Conservation (phyloP, 352 stramenopile genomes). For the Thalassiosira allenii region DNA sequence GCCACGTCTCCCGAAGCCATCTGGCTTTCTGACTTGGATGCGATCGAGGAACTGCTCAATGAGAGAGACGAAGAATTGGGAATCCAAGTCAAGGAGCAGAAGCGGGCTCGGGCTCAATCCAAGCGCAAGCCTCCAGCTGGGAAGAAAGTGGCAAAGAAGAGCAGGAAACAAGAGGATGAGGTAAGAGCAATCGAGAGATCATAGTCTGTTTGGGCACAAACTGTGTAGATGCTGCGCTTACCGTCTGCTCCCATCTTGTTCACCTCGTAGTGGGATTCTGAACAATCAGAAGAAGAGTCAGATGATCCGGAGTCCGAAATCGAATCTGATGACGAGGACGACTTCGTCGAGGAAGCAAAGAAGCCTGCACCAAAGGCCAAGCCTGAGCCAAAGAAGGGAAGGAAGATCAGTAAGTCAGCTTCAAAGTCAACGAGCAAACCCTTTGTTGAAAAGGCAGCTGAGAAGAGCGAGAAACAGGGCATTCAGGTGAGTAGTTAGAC, state of each 20-base stretch:
- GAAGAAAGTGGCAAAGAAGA: conserved; percentile 65
- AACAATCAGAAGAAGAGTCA: conserved; percentile 5
- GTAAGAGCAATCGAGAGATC: conserved; percentile 5
- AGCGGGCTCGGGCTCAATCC: no score
- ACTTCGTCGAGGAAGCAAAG: conserved; percentile 17
- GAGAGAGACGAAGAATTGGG: conserved; percentile 75
- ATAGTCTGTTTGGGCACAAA: not conserved
- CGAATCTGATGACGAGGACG: conserved; percentile 18
- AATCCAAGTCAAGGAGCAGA: conserved; percentile 7
- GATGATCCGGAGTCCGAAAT: not conserved
- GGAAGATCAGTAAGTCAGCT: not conserved
- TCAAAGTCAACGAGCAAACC: not conserved
- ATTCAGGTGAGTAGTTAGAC: no score
- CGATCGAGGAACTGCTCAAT: conserved; percentile 85
- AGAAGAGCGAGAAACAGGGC: not conserved
- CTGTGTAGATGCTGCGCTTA: not conserved
- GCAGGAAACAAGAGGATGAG: conserved; percentile 53
- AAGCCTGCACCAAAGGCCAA: conserved; percentile 22
- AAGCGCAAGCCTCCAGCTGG: conserved; percentile 52
- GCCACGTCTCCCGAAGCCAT: conserved; percentile 88
- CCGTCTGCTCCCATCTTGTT: not conserved
- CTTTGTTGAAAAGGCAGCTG: not conserved
- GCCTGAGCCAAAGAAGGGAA: conserved; percentile 27
- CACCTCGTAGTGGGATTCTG: conserved; percentile 21
- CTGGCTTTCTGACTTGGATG: conserved; percentile 90